Conservation (phyloP, 768 basidiomycete species). For the Phaeotremella fagi region DNA sequence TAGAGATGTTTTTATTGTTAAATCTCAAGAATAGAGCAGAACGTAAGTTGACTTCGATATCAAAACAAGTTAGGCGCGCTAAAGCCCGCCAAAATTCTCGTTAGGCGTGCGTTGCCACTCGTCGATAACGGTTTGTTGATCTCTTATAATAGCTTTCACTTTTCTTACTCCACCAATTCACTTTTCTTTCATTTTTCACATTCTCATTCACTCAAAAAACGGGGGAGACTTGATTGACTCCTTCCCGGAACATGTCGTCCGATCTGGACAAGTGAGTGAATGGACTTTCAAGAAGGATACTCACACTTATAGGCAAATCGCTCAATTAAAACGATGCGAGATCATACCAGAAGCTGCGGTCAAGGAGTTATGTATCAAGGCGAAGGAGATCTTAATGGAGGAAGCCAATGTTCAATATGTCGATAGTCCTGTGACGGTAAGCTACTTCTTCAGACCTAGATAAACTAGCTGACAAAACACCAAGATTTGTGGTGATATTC, state of each 20-base stretch:
- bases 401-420: constrained; percentile 96
- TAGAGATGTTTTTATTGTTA: background rate
- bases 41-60: no score
- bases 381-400: constrained; percentile 92
- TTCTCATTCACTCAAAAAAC: no score
- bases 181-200: no score
- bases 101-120: background rate
- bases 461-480: background rate
- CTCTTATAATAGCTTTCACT: background rate
- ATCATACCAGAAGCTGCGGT: constrained; percentile 94
- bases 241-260: constrained; percentile 21
- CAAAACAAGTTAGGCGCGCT: background rate
- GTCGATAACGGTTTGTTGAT: background rate
- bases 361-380: constrained; percentile 89
- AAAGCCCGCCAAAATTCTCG: background rate
- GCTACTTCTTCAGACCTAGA: constrained; percentile 13
- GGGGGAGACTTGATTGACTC: no score
- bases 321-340: constrained; percentile 86
- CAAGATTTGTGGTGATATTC: constrained; percentile 78
- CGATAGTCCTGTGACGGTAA: constrained; percentile 82
- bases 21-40: no score
- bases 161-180: no score
- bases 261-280: constrained; percentile 42
- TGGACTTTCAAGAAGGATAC: background rate
- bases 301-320: constrained; percentile 68